Evolutionary conservation across 768 basidiomycete species (phyloP), one percentile per base, ranked within the genome.

Genomic region (Macrolepiota fuliginosa): DNA sequence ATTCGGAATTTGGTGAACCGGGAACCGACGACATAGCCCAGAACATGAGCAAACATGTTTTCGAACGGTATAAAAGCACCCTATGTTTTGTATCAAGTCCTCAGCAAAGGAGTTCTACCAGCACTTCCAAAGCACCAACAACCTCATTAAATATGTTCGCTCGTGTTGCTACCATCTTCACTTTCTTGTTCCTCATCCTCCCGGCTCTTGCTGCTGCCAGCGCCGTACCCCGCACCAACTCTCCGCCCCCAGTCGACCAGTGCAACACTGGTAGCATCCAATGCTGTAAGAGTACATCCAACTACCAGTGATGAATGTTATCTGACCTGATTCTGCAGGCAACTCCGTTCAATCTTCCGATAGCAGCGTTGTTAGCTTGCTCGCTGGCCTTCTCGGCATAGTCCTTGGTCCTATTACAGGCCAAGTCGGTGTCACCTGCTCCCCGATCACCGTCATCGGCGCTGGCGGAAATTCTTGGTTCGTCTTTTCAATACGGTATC

Each of bases 331-430:
- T n/a, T 52, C 19, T 22, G 6, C 10, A 54, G 37, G 63, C 70
- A 71, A 79, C 65, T 64, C 65, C 4, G 63, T 76, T 12, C 50
- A 63, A 1, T 54, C 24, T 0, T 63, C 69, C 10, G 64, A 63
- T 36, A 61, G 66, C 39, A 36, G 57, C 13, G 11, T 61, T 7
- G 66, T 65, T 11, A 22, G 46, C 1, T 7, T 63, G 9, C 37
- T 80, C 36, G 61, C 71, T 6, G 69, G 69, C 19, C 70, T 78
- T 39, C 64, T 81, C 10, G 76, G 76, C 19, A 58, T 78, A 29
- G 62, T 67, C 9, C 19, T 78, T 12, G 69, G 66, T 6, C 7
- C 62, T 1, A 4, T 63, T 22, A 24, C 29, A 2, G 62, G 32
- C 12, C 53, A 51, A 10, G 51, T 63, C 42, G 62, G 62, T 13